These are phyloP conservation scores for Penicillium flavigenum DNA, from an alignment of 495 filamentous ascomycete genomes.

Conservation along the genomic window DNA sequence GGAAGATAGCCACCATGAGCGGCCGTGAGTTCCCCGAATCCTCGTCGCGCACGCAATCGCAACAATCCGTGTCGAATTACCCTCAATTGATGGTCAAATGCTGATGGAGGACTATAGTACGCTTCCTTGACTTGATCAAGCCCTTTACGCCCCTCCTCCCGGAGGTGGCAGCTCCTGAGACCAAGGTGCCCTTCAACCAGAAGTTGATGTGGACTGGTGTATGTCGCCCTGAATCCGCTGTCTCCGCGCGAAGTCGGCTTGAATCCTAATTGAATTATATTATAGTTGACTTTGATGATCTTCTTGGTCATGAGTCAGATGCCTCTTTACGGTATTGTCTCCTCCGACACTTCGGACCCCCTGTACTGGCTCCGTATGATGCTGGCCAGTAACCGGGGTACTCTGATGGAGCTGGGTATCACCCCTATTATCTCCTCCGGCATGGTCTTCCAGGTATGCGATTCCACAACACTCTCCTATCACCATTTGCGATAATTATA, in stretches of 20 bases:
- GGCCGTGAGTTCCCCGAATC: slow-evolving; percentile 44
- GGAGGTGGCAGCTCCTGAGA: slow-evolving; percentile 95
- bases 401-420: slow-evolving; percentile 98
- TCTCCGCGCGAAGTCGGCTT: slow-evolving; percentile 17
- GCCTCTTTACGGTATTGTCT: slow-evolving; percentile 94
- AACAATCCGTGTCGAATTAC: slow-evolving; percentile 15
- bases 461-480: not conserved
- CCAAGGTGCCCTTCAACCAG: slow-evolving; percentile 97
- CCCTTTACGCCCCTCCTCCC: slow-evolving; percentile 98
- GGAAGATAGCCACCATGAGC: slow-evolving; percentile 45
- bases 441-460: slow-evolving; percentile 92
- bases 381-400: slow-evolving; percentile 98
- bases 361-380: slow-evolving; percentile 99
- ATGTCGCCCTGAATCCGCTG: slow-evolving; percentile 31
- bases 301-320: slow-evolving; percentile 99
- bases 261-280: slow-evolving; percentile 33
- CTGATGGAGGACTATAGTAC: slow-evolving; percentile 60
- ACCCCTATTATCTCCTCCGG: slow-evolving; percentile 99
- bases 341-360: slow-evolving; percentile 94
- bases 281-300: slow-evolving; percentile 86
- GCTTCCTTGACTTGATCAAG: slow-evolving; percentile 99
- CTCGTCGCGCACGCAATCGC: slow-evolving; percentile 39
- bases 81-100: slow-evolving; percentile 33
- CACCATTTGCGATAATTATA: slow-evolving; percentile 10
- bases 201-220: slow-evolving; percentile 99